Base-by-base conservation (phyloP, 129 eudicot genomes). In the Lactuca sativa region DNA sequence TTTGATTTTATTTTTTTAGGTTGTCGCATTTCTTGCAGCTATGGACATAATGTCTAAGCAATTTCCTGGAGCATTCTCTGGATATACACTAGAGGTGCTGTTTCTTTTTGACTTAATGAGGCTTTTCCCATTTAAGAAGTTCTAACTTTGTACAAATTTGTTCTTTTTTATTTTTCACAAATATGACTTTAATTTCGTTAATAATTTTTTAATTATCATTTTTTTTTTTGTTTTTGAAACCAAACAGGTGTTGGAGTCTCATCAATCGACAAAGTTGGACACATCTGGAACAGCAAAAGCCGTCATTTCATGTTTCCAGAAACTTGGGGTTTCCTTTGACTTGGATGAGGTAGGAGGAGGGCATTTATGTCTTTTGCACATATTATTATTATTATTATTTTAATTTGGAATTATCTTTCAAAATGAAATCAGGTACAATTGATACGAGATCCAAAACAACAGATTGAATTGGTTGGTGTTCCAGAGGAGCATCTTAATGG, bases 211-310 rank as follows among this genome's bases (percentile, higher is more conserved):
- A 43, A 8, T 7, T 10, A 43, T 18, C 32, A 47, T 32, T 10
- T 76, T 31, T 56, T 32, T 10, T 76, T 31, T 56, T 78, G n/a
- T 49, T 72, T 75, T 54, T 9, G 31, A 47, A 65, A 57, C 49
- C 48, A 59, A 25, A 38, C 64, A 92, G 98, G 98, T 92, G 67
- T 62, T 75, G 84, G 95, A 92, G 70, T 92, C 98, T 52, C 98
- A 92, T 76, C 98, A 92, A 81, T 75, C 84, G 60, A 79, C 86
- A 80, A 92, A 92, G 72, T 38, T 80, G 91, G 98, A 89, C 62
- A 69, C 86, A 37, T 92, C 98, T 62, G 98, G 96, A 77, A 92
- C 96, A 71, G 91, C 98, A 58, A 89, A 89, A 81, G 96, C 96
- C 64, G 96, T 92, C 74, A 86, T 92, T 54, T 89, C 98, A 41